Conservation (phyloP, 2,329 filamentous ascomycete genomes). For the Alternaria conjuncta region DNA sequence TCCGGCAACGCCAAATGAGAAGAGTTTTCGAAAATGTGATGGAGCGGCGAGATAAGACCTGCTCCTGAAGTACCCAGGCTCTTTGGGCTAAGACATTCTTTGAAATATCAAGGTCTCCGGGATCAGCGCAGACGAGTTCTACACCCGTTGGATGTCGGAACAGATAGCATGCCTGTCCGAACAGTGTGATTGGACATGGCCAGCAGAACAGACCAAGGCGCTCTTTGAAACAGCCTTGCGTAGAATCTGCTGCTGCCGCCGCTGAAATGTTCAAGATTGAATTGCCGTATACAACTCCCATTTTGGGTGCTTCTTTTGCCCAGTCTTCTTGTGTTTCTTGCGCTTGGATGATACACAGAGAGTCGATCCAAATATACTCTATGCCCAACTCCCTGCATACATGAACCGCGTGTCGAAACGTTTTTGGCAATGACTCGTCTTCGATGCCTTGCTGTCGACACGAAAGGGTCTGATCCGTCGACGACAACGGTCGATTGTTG, state of each 20-base stretch:
- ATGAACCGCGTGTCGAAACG: rapidly evolving
- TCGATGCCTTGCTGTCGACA: not conserved
- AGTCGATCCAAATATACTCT: not conserved
- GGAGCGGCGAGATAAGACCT: not conserved
- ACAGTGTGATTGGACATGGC: not conserved
- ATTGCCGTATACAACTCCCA: not conserved
- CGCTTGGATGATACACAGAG: not conserved
- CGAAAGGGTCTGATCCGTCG: not conserved
- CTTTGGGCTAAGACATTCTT: not conserved
- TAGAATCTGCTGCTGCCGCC: not conserved
- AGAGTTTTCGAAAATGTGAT: rapidly evolving
- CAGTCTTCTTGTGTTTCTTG: not conserved
- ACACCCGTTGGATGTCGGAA: not conserved
- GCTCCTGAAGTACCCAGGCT: not conserved
- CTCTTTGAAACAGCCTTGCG: not conserved
- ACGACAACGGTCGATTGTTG: not conserved
- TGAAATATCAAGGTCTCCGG: no score
- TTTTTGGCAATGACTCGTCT: not conserved
- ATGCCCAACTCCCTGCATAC: not conserved
- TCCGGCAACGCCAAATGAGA: not conserved
- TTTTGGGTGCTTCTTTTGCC: not conserved
- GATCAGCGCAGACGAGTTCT: no score
- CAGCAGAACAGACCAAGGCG: not conserved
- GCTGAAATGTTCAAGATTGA: not conserved
- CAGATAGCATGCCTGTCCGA: not conserved